Conservation (phyloP, 495 filamentous ascomycete genomes). For the Tetracladium marchalianum region DNA sequence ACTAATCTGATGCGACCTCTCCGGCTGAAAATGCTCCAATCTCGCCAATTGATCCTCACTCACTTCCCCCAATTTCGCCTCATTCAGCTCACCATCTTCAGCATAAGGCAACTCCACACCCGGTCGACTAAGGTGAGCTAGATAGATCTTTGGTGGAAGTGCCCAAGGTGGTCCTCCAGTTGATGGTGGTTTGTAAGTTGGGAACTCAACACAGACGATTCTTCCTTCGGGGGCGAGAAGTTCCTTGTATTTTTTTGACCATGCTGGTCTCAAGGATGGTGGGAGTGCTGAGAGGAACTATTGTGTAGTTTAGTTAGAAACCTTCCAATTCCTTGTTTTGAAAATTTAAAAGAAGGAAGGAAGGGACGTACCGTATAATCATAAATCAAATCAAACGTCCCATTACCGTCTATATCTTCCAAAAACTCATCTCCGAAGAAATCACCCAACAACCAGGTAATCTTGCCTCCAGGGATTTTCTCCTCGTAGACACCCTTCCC, state of each 20-base stretch:
- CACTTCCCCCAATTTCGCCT: conserved; percentile 29
- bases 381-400: conserved; percentile 67
- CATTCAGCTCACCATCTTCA: conserved; percentile 41
- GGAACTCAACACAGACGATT: conserved; percentile 76
- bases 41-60: conserved; percentile 41
- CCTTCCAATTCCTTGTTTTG: too few species aligned
- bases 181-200: conserved; percentile 53
- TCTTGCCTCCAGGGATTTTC: conserved; percentile 37
- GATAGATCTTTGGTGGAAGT: conserved; percentile 50
- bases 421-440: conserved; percentile 64
- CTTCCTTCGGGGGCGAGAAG: conserved; percentile 51
- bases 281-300: conserved; percentile 78
- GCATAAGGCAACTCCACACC: conserved; percentile 56
- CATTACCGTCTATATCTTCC: conserved; percentile 33
- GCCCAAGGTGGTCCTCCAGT: conserved; percentile 63
- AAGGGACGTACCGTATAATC: conserved; percentile 62
- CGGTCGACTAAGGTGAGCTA: conserved; percentile 54
- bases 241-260: conserved; percentile 56
- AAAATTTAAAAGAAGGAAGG: neutral
- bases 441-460: conserved; percentile 54
- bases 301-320: too few species aligned
- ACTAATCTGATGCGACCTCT: conserved; percentile 53
- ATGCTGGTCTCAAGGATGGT: conserved; percentile 51
- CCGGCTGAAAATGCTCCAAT: conserved; percentile 55
- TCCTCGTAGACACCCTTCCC: conserved; percentile 34